Conservation (phyloP, 768 basidiomycete genomes). For the Trametes meyenii region DNA sequence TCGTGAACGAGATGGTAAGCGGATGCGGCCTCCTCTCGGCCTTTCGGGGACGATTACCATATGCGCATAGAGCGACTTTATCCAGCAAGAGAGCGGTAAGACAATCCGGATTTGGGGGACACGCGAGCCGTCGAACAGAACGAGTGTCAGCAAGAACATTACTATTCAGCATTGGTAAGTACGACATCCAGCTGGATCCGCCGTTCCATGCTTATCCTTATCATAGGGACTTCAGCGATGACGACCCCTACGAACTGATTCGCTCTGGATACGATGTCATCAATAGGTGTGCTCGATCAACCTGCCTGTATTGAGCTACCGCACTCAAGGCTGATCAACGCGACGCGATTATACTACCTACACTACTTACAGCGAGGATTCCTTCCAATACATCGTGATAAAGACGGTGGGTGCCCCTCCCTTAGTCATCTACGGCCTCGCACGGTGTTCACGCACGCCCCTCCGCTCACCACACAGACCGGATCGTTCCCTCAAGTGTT, state of each 20-base stretch:
- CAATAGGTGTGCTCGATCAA: slow-evolving; percentile 24
- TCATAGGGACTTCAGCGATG: slow-evolving; percentile 31
- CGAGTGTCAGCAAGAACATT: slow-evolving; percentile 42
- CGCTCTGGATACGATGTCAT: slow-evolving; percentile 32
- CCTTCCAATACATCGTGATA: slow-evolving; percentile 32
- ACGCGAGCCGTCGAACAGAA: slow-evolving; percentile 40
- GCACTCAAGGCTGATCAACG: slow-evolving; percentile 9
- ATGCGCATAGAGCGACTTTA: slow-evolving; percentile 32
- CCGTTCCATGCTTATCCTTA: background rate
- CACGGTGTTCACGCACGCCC: slow-evolving; percentile 2
- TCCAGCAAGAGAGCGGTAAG: slow-evolving; percentile 37
- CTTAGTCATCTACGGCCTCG: slow-evolving; percentile 7
- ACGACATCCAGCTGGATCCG: background rate
- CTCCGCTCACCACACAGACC: slow-evolving; percentile 6
- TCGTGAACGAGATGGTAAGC: slow-evolving; percentile 45
- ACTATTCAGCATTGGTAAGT: slow-evolving; percentile 48
- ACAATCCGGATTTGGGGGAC: slow-evolving; percentile 47
- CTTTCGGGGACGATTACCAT: background rate
- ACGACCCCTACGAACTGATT: slow-evolving; percentile 30
- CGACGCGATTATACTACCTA: too few relatives aligned
- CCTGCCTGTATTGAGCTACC: background rate
- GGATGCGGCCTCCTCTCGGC: too few relatives aligned
- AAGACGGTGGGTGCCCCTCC: slow-evolving; percentile 24
- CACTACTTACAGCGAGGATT: slow-evolving; percentile 26
- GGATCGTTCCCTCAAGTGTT: slow-evolving; percentile 37